These are phyloP conservation scores for Bipolaris oryzae DNA, from an alignment of 2,329 filamentous ascomycete species.

Conservation along the genomic window DNA sequence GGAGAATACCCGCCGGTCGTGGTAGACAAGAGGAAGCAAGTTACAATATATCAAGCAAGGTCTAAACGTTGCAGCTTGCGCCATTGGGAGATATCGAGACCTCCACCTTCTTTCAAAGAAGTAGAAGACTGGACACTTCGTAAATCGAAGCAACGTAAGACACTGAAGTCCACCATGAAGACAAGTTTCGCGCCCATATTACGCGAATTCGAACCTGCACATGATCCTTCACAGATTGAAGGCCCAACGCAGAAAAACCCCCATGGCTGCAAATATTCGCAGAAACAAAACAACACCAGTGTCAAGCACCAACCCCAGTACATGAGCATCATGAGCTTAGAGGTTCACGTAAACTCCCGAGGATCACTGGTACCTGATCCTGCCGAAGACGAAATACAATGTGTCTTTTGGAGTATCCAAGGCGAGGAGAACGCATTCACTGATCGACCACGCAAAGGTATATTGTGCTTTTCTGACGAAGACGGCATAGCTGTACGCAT, in stretches of 20 bases:
- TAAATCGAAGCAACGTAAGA: constrained; percentile 39
- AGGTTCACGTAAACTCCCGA: constrained; percentile 88
- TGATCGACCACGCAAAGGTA: constrained; percentile 66
- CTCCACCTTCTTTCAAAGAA: constrained; percentile 72
- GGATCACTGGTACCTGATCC: constrained; percentile 84
- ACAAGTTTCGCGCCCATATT: constrained; percentile 19
- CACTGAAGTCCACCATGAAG: constrained; percentile 9
- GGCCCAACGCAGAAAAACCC: constrained; percentile 82
- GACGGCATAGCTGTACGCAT: constrained; percentile 66
- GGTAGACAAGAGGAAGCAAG: constrained; percentile 59
- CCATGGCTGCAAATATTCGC: constrained; percentile 84
- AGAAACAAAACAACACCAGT: constrained; percentile 73
- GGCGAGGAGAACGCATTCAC: constrained; percentile 69
- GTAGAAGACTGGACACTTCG: constrained; percentile 70
- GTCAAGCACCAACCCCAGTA: constrained; percentile 86
- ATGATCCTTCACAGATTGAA: constrained; percentile 78
- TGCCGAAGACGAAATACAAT: constrained; percentile 84
- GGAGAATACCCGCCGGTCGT: constrained; percentile 58
- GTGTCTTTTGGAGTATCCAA: constrained; percentile 88
- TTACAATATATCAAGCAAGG: constrained; percentile 58
- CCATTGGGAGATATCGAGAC: constrained; percentile 76
- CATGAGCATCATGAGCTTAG: constrained; percentile 96
- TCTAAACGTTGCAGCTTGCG: constrained; percentile 65
- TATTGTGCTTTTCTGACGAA: constrained; percentile 73
- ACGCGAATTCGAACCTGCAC: constrained; percentile 27